Evolutionary conservation across 108 stramenopile genomes (phyloP).

Genomic region (Aurantiochytrium sp.): DNA sequence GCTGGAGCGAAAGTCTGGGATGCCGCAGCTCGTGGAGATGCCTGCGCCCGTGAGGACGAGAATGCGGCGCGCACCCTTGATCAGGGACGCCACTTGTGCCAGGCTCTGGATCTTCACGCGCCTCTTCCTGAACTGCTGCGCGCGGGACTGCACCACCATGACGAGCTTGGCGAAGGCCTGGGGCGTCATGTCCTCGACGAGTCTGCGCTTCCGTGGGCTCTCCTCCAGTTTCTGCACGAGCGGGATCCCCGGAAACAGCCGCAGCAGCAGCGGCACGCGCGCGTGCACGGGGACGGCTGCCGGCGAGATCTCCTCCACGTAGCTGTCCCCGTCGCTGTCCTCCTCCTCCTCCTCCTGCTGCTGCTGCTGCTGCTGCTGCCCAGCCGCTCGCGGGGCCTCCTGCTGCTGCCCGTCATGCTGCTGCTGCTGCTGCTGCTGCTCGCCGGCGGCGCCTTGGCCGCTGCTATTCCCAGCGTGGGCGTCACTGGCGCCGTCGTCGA

Average conservation of each 20-base stretch:
- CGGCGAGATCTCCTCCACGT: not conserved
- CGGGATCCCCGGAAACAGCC: not conserved
- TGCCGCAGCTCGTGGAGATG: constrained; percentile 74
- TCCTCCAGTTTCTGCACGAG: not conserved
- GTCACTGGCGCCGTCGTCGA: too few species aligned
- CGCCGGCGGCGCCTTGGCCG: too few species aligned
- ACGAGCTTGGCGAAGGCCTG: not conserved
- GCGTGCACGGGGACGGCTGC: not conserved
- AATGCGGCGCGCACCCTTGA: constrained; percentile 23
- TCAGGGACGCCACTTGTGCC: constrained; percentile 16
- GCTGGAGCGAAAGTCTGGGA: constrained; percentile 92
- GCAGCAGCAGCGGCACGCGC: not conserved
- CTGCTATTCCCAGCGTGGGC: too few species aligned
- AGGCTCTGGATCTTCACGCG: not conserved
- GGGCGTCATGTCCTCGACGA: not conserved
- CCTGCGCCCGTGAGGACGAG: constrained; percentile 91
- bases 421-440: not conserved
- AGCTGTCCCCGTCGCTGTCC: not conserved
- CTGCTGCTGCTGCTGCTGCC: not conserved
- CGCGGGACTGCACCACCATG: not conserved
- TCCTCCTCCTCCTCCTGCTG: not conserved
- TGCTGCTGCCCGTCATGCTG: not conserved
- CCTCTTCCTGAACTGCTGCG: not conserved
- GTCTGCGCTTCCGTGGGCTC: not conserved
- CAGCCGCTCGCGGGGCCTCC: not conserved